Evolutionary conservation across 768 basidiomycete genomes (phyloP), one percentile per base, ranked within the genome.

Genomic region (Pleurotus cornucopiae): DNA sequence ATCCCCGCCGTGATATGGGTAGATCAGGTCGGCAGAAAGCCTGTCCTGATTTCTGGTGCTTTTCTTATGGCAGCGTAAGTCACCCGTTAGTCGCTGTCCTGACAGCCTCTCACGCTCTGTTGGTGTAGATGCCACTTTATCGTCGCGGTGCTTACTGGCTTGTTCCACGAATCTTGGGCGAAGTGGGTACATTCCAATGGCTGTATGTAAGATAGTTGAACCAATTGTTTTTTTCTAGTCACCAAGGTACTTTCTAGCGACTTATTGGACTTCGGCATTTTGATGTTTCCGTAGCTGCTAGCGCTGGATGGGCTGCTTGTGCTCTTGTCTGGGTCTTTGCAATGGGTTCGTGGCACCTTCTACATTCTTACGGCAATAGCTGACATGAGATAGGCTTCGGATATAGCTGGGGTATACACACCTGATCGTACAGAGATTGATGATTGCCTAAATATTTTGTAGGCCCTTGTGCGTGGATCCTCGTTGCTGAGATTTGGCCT

Each of bases 1-100:
- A 86, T 91, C 57, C 89, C 89, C 3, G 88, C 89, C 2, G 88
- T 91, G n/a, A 74, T 91, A n/a, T 91, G 84, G 75, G 80, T 92
- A 30, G 89, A 91, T 69, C 81, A 87, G 59, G 63, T 84, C 21
- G 90, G 89, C 18, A 82, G 89, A 38, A 88, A 84, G 68, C 89
- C 89, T 5, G 83, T 89, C 43, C 66, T 88, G 56, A 69, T 88
- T 21, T 86, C 84, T n/a, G 87, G 87, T 6, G 87, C 86, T 3
- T 83, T 89, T 69, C 62, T 85, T 41, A 89, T 88, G 87, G 87
- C 81, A 41, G 72, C 66, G 77, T 86, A 64, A 60, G 73, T 68
- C 13, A 40, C 51, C 6, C 20, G 20, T 20, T 20, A 20, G 20
- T 20, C 20, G 20, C 20, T 20, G 20, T 20, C 20, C 20, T 20